Base-by-base conservation (phyloP, 495 filamentous ascomycete genomes). In the Penicillium arizonense region DNA sequence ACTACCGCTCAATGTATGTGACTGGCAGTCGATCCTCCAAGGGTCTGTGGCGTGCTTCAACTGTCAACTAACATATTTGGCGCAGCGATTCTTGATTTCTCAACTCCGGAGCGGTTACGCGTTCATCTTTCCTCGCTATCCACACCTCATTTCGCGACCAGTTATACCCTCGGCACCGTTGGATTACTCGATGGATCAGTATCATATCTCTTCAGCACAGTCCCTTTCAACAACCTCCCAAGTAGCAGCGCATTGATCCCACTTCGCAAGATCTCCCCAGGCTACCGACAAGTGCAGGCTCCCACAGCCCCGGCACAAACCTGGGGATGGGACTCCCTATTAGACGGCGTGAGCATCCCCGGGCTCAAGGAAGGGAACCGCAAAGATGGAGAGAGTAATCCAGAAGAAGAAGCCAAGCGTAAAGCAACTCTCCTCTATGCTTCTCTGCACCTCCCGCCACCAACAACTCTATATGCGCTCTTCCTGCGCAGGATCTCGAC, bases 171-270 rank as follows among this genome's bases (percentile, higher is more conserved):
- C 11, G 87, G 89, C 40, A 93, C 82, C 36, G 78, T 91, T 12
- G 92, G 91, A 37, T 70, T 95, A 41, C 89, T 97, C 32, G 90
- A 96, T 70, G 92, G 92, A 64, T 94, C 90, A 7, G 78, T 97
- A 24, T 94, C 89, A 26, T 97, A 96, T 67, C 81, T 96, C 18
- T 94, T 94, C 75, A 90, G 88, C 50, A 91, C 90, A 0, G 77
- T 91, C 3, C 84, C 88, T 12, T 77, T 96, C 44, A 65, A 75
- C 7, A 65, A 73, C 26, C 71, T 82, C 36, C 71, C 73, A 18
- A 82, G 77, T 47, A 74, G 71, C 63, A 89, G 83, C 63, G 71
- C 76, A 11, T 58, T 80, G 35, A 77, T 90, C 8, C 80, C 84
- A 14, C 75, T 91, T 11, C 78, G 79, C 39, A 77, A 82, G 62